These are phyloP conservation scores for Anthracocystis setariae DNA, from an alignment of 1,284 basidiomycete genomes.

Conservation along the genomic window DNA sequence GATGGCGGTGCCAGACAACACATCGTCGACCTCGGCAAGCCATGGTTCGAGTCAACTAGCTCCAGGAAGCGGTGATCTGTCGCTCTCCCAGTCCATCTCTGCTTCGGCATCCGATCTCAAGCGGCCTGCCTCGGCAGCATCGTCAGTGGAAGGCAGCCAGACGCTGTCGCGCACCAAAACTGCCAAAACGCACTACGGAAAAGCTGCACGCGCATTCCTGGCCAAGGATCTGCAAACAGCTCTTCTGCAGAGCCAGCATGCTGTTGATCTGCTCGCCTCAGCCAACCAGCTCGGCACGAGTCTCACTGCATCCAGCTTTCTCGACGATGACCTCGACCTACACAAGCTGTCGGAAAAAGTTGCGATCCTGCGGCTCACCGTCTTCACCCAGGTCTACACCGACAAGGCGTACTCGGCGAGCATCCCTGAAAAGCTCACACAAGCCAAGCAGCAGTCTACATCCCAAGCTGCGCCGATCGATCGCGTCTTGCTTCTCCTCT, in stretches of 20 bases:
- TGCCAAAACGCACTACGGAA: constrained; percentile 35
- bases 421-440: constrained; percentile 22
- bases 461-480: constrained; percentile 20
- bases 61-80: constrained; percentile 12
- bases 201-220: constrained; percentile 51
- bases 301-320: constrained; percentile 27
- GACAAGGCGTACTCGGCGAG: constrained; percentile 16
- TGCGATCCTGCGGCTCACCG: constrained; percentile 48
- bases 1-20: constrained; percentile 31
- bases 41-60: constrained; percentile 5
- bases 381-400: constrained; percentile 45
- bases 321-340: constrained; percentile 28
- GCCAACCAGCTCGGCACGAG: constrained; percentile 36
- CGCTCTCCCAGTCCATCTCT: constrained; percentile 43
- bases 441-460: constrained; percentile 13
- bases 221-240: constrained; percentile 46
- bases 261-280: constrained; percentile 20
- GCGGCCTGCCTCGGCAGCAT: constrained; percentile 33
- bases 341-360: constrained; percentile 33
- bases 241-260: constrained; percentile 45
- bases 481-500: constrained; percentile 26
- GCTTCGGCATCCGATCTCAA: constrained; percentile 43
- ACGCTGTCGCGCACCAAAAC: constrained; percentile 35
- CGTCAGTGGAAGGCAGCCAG: constrained; percentile 27
- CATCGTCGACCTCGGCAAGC: constrained; percentile 7